Evolutionary conservation across 129 eudicot species (phyloP).

Genomic region (Flaveria brownii): DNA sequence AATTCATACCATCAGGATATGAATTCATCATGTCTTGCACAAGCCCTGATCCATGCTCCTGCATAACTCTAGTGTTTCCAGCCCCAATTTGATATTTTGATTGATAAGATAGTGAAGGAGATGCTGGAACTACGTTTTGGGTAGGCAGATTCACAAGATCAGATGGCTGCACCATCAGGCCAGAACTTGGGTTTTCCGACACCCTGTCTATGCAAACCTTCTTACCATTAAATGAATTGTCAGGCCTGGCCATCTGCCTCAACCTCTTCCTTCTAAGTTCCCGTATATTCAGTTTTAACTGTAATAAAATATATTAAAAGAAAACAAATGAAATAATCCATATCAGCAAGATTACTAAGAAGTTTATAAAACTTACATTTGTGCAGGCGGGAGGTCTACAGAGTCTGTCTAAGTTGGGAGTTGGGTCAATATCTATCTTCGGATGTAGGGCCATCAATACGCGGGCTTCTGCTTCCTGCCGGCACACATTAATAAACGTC

Average conservation of each 20-base stretch:
- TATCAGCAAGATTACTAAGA: conserved; percentile 8
- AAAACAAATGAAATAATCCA: background rate
- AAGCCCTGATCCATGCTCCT: conserved; percentile 62
- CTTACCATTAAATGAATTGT: conserved; percentile 57
- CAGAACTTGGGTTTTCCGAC: conserved; percentile 58
- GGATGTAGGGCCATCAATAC: conserved; percentile 81
- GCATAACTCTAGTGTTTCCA: conserved; percentile 59
- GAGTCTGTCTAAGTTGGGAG: conserved; percentile 72
- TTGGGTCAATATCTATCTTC: conserved; percentile 68
- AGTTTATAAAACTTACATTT: conserved; percentile 47
- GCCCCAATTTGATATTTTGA: conserved; percentile 63
- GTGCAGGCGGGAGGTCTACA: conserved; percentile 42
- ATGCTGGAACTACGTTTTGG: conserved; percentile 55
- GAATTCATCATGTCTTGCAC: conserved; percentile 67
- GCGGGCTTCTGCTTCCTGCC: conserved; percentile 92
- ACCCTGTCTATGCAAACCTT: conserved; percentile 61
- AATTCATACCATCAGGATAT: conserved; percentile 48
- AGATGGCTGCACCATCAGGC: conserved; percentile 51
- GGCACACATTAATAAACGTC: conserved; percentile 3
- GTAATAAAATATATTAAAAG: background rate
- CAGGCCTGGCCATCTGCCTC: conserved; percentile 51
- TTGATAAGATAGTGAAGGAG: conserved; percentile 55
- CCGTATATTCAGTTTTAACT: conserved; percentile 62
- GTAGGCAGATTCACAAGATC: conserved; percentile 44
- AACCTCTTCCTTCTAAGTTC: conserved; percentile 66